Evolutionary conservation across 2,329 filamentous ascomycete genomes (phyloP), one percentile per base, ranked within the genome.

Genomic region (Phialocephala sp.): DNA sequence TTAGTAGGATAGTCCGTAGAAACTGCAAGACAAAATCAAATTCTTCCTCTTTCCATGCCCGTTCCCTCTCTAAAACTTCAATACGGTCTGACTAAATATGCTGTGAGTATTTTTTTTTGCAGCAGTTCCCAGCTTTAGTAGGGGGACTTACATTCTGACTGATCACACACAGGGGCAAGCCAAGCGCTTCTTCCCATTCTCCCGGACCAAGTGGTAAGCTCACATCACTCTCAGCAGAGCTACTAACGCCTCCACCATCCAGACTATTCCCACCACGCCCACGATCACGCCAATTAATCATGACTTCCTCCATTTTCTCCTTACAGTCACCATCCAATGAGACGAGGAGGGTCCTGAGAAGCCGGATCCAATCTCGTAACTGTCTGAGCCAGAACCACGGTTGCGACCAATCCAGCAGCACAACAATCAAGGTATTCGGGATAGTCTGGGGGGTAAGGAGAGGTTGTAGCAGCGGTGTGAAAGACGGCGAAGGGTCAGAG

Each of bases 21-120:
- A 94, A 97, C 76, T 99, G 95, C 66, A 97, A 84, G 52, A 99
- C 92, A 71, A 95, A 94, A 77, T 99, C 95, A 74, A 99, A 99
- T 73, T 97, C 91, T 71, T 96, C 93, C 78, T 99, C 95, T 79
- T 93, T 94, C 93, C 94, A 99, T 15, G 91, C 89, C 66, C 94
- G 89, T 59, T 93, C 94, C 77, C 92, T 93, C 79, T 98, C 95
- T 65, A 99, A 79, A 45, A 88, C 86, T 75, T 98, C 94, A 77
- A 98, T 65, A 24, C 64, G 39, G 66, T 68, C 68, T 27, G 68
- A 72, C 66, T 70, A 57, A n/a, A 65, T 20, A 54, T 32, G 27
- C 37, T 55, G 55, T 24, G 14, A 43, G n/a, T 45, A 32, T 57
- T 65, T 76, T 63, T 57, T 65, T 76, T 63, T 77, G 73, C 66